Evolutionary conservation across 2,329 filamentous ascomycete species (phyloP), one percentile per base, ranked within the genome.

Genomic region (Xylaria sp.): DNA sequence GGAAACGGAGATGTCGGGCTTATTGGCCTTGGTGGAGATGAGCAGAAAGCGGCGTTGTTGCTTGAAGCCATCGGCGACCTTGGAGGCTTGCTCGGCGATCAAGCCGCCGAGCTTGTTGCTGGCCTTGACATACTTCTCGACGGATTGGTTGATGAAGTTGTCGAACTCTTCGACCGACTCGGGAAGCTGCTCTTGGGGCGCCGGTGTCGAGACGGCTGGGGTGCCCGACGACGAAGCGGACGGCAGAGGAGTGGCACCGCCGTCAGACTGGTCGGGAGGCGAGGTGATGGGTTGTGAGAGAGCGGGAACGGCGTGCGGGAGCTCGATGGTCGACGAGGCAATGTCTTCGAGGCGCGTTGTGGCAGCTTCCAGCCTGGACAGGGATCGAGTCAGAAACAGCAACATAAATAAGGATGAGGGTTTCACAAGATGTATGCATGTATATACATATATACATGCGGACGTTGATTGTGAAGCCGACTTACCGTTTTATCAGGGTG

Each of bases 311-410:
- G 84, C 84, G 77, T 83, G 86, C 65, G 86, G 86, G 2, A 87
- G 81, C 74, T 92, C 90, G 74, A 88, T 84, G 64, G 87, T 89
- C 18, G 93, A 91, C 73, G 92, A 90, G 55, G 96, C 95, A 78
- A 99, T 97, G 81, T 99, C 96, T 84, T 99, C 96, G 66, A 99
- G 89, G 68, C 96, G 91, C 73, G 94, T 96, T 62, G 96, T 99
- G 48, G 96, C 96, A 80, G 96, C 96, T 87, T 99, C 96, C 76
- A 99, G 92, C 84, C 96, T 99, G 80, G 74, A 37, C 25, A 39
- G 44, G 73, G 66, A 85, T 78, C 69, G 79, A 67, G 82, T 89
- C 80, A 89, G 88, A 58, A 4, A 28, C 15, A 55, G 31, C 10
- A 37, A 10, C n/a, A 34, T 12, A n/a, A 56, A 34, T 12, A n/a